These are phyloP conservation scores for Komagataella populi DNA, from an alignment of 805 yeast genomes.

Conservation along the genomic window DNA sequence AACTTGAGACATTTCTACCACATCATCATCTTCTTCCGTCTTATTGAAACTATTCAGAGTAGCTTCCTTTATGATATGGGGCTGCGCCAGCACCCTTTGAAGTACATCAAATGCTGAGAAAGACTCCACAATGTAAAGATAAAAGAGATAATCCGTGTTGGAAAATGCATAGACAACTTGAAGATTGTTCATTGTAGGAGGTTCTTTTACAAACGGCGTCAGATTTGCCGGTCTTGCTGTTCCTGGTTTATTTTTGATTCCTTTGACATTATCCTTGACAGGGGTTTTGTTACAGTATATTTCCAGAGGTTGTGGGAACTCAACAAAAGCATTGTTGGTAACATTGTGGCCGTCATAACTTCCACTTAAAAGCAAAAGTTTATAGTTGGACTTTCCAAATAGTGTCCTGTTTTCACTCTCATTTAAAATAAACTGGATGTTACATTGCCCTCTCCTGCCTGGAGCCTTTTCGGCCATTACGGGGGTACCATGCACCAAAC, in stretches of 20 bases:
- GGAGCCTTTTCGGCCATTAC: constrained; percentile 25
- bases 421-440: constrained; percentile 26
- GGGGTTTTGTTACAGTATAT: constrained; percentile 40
- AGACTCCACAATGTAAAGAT: constrained; percentile 44
- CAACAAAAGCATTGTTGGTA: constrained; percentile 22
- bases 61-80: constrained; percentile 37
- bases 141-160: constrained; percentile 32
- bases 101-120: constrained; percentile 27
- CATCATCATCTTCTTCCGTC: constrained; percentile 47
- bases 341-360: constrained; percentile 13
- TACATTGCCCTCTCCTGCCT: constrained; percentile 31
- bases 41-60: constrained; percentile 26
- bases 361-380: constrained; percentile 44
- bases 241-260: constrained; percentile 65
- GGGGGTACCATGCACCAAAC: constrained; percentile 34
- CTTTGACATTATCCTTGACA: constrained; percentile 46
- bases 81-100: constrained; percentile 24
- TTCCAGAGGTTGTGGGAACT: constrained; percentile 65
- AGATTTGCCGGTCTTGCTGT: constrained; percentile 76
- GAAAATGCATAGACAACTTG: constrained; percentile 49
- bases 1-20: constrained; percentile 51
- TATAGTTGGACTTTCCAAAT: constrained; percentile 13
- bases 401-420: constrained; percentile 27
- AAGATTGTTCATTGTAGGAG: constrained; percentile 24
- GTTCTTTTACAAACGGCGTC: constrained; percentile 29